Percentiles rank a stretch among this genome's conserved stretches.
These are phyloP conservation scores for Stellera chamaejasme DNA, from an alignment of 345 rosid genomes.

Conservation along the genomic window DNA sequence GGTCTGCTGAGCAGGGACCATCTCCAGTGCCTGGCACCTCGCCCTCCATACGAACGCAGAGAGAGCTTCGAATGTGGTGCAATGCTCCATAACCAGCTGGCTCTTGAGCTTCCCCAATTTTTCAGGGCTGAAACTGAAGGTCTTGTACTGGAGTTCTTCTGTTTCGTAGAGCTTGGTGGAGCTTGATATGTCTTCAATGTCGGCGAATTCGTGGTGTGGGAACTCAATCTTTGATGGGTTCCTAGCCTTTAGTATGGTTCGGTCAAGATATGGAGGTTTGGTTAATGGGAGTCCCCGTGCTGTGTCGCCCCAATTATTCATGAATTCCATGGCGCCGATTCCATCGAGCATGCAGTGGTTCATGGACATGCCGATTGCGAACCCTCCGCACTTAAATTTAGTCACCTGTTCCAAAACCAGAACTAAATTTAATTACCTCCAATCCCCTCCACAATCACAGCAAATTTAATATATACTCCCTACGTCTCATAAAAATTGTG, in stretches of 20 bases:
- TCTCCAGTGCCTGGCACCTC: slow-evolving; percentile 48
- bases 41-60: slow-evolving; percentile 79
- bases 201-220: slow-evolving; percentile 62
- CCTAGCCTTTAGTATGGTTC: slow-evolving; percentile 48
- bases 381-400: slow-evolving; percentile 74
- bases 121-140: slow-evolving; percentile 57
- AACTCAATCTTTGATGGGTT: slow-evolving; percentile 47
- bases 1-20: slow-evolving; percentile 57
- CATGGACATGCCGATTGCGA: slow-evolving; percentile 63
- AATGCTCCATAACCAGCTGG: slow-evolving; percentile 28
- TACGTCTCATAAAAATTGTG: too few species aligned
- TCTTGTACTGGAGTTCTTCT: slow-evolving; percentile 50
- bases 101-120: slow-evolving; percentile 52
- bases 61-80: slow-evolving; percentile 73
- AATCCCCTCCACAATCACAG: too few species aligned
- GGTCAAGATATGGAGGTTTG: slow-evolving; percentile 53
- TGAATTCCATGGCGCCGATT: slow-evolving; percentile 73
- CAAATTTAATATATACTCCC: too few species aligned
- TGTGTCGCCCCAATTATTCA: slow-evolving; percentile 79
- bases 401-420: slow-evolving; percentile 38
- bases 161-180: slow-evolving; percentile 52
- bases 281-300: slow-evolving; percentile 66
- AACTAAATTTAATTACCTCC: too few species aligned
- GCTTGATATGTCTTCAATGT: slow-evolving; percentile 55
- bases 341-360: slow-evolving; percentile 90